Base-by-base conservation (phyloP, 2,329 filamentous ascomycete species). In the Cytospora schulzeri region DNA sequence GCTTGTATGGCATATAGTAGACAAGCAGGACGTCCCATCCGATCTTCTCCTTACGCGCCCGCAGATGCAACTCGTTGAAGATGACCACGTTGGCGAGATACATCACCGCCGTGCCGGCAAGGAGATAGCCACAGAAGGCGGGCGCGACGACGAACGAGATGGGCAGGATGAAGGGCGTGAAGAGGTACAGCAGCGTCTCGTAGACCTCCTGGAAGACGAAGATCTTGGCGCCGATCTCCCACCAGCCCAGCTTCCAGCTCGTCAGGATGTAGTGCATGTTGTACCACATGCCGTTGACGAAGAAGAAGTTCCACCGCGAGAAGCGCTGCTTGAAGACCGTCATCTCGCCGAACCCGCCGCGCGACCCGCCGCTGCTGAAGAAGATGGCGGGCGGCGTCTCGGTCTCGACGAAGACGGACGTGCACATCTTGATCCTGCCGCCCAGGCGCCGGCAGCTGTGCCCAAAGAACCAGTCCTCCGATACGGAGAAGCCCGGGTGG, bases 391-490 rank as follows among this genome's bases (percentile, higher is more conserved):
- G 70, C 0, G 81, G 81, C 0, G 81, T 82, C 66, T 81, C 79
- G 0, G 81, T 83, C 67, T 83, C 80, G 22, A 83, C 81, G 55
- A 83, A 83, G 11, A 81, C 77, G 1, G 78, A 75, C 2, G 78
- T 79, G 66, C 80, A 82, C 79, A 83, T 81, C 33, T 75, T 73
- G 64, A 82, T 81, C 1, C 80, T 73, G 7, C 75, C 79, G 8
- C 81, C 80, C 19, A 70, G 68, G 29, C 76, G 71, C 17, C 80
- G 75, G 48, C 78, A 77, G 7, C 78, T 78, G 69, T 83, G 79
- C 1, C 81, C 81, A 48, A 83, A 81, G 71, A 81, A 83, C 81
- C 81, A 83, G 69, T 83, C 81, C 58, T 83, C 81, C 0, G 78
- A 80, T 11, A 83, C 77, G 1, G 74, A 78, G 69, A 81, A 83